Evolutionary conservation across 352 stramenopile genomes (phyloP).

Genomic region (Pythium folliculosum): DNA sequence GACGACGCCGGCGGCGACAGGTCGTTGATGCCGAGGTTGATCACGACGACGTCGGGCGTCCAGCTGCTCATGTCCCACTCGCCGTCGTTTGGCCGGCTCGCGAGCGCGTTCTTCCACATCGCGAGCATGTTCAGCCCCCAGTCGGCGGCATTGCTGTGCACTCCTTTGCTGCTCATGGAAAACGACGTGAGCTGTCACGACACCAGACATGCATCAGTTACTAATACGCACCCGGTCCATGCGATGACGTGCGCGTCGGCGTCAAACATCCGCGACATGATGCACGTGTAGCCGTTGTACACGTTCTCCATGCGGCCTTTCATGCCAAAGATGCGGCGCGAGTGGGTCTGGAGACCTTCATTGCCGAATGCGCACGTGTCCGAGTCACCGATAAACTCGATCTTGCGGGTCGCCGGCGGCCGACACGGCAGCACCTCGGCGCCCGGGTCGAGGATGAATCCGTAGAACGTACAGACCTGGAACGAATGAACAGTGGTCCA

Average conservation of each 20-base stretch:
- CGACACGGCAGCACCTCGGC: conserved; percentile 60
- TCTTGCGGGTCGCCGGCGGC: conserved; percentile 46
- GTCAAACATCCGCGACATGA: conserved; percentile 83
- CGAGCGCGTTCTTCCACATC: conserved; percentile 87
- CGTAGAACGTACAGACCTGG: conserved; percentile 88
- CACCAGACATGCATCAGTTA: neutral
- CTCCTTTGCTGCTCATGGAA: conserved; percentile 59
- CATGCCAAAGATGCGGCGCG: conserved; percentile 81
- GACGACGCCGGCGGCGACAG: conserved; percentile 81
- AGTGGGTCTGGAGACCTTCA: conserved; percentile 70
- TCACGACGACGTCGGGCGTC: conserved; percentile 81
- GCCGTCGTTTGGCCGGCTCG: conserved; percentile 55
- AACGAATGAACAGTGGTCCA: neutral
- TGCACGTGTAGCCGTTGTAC: conserved; percentile 86
- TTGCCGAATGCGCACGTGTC: conserved; percentile 88
- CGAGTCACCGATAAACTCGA: conserved; percentile 87
- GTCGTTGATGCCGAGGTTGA: conserved; percentile 85
- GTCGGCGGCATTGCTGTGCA: conserved; percentile 84
- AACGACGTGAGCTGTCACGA: neutral
- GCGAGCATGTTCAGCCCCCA: conserved; percentile 82
- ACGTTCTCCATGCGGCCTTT: conserved; percentile 89
- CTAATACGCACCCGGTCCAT: conserved; percentile 66
- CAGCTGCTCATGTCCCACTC: conserved; percentile 78
- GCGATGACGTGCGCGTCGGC: conserved; percentile 84
- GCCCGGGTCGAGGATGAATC: conserved; percentile 77